These are phyloP conservation scores for Pseudocercospora pini-densiflorae DNA, from an alignment of 2,329 filamentous ascomycete genomes.

Conservation along the genomic window DNA sequence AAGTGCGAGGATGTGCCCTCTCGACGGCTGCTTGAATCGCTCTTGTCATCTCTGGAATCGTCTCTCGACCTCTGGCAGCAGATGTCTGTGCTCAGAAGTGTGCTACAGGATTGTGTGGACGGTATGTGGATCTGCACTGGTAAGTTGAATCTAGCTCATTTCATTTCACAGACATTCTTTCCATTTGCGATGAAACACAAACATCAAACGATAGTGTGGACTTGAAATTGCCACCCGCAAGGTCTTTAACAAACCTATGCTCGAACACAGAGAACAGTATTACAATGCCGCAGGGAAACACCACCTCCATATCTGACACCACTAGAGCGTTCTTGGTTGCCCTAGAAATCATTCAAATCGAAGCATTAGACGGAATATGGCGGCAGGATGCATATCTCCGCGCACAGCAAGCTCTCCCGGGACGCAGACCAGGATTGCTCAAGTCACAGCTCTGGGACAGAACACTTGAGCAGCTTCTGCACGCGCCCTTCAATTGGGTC, in stretches of 20 bases:
- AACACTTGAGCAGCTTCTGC: conserved; percentile 24
- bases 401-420: conserved; percentile 23
- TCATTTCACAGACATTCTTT: conserved; percentile 49
- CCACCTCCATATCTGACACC: conserved; percentile 32
- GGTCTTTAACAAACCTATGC: conserved; percentile 44
- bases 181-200: conserved; percentile 44
- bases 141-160: conserved; percentile 33
- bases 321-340: conserved; percentile 32
- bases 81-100: conserved; percentile 39
- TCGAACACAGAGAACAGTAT: conserved; percentile 46
- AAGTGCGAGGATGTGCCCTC: conserved; percentile 48
- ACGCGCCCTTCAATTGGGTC: conserved; percentile 13
- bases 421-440: conserved; percentile 22
- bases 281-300: conserved; percentile 47
- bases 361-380: conserved; percentile 28
- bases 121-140: conserved; percentile 38
- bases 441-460: conserved; percentile 29
- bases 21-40: conserved; percentile 44
- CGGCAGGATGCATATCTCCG: conserved; percentile 27
- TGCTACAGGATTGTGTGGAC: conserved; percentile 48
- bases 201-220: conserved; percentile 29
- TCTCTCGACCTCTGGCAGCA: conserved; percentile 43
- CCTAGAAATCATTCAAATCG: conserved; percentile 32
- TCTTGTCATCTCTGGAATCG: conserved; percentile 43
- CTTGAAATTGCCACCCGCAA: conserved; percentile 45